Percentiles rank a stretch among this genome's conserved stretches.
These are phyloP conservation scores for Ormosia semicastrata DNA, from an alignment of 306 rosid species.

Conservation along the genomic window DNA sequence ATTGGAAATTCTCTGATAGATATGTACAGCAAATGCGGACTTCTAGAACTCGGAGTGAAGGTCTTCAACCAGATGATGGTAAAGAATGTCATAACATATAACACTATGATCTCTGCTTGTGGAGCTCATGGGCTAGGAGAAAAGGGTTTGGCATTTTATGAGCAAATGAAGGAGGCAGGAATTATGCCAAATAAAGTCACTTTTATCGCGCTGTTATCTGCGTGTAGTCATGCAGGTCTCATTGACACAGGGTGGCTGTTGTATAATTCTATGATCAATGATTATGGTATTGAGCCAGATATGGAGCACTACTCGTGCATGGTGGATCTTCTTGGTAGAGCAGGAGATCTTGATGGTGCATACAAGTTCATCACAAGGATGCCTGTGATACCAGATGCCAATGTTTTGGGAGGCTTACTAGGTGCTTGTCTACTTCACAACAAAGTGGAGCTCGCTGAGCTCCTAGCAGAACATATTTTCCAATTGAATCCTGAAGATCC, in stretches of 20 bases:
- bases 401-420: constrained; percentile 46
- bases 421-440: constrained; percentile 48
- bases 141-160: constrained; percentile 35
- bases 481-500: constrained; percentile 30
- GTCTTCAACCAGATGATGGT: constrained; percentile 39
- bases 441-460: constrained; percentile 43
- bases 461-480: constrained; percentile 18
- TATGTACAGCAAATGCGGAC: constrained; percentile 49
- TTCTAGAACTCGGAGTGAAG: constrained; percentile 40
- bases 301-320: constrained; percentile 48
- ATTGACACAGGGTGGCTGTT: constrained; percentile 37
- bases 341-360: constrained; percentile 45
- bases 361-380: constrained; percentile 35
- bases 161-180: constrained; percentile 41
- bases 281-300: constrained; percentile 41
- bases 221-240: constrained; percentile 52
- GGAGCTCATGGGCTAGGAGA: constrained; percentile 49
- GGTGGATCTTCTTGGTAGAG: constrained; percentile 50
- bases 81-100: constrained; percentile 45
- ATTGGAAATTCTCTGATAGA: constrained; percentile 47
- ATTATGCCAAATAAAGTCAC: constrained; percentile 46
- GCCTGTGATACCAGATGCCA: constrained; percentile 40
- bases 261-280: constrained; percentile 41
- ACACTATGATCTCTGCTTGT: constrained; percentile 46
- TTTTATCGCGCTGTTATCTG: constrained; percentile 40